Evolutionary conservation across 148 eudicot genomes (phyloP), one percentile per base, ranked within the genome.

Genomic region (Polygonum aviculare): DNA sequence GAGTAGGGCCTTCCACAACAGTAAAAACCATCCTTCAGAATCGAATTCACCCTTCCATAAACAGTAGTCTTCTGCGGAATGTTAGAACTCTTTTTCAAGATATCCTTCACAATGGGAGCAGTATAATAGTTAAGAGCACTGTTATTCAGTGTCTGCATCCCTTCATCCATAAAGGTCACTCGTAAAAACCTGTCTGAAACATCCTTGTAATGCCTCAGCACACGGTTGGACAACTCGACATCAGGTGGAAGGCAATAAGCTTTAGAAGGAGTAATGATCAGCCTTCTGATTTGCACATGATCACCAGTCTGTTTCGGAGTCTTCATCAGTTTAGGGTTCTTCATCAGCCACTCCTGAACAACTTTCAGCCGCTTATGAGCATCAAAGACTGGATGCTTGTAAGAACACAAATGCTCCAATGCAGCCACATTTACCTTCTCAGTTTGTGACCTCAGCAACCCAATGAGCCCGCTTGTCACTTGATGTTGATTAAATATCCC

Each of bases 81-180:
- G 4, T 26, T 26, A 26, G 72, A 65, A 40, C 79, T 80, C 7
- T 85, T 80, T 0, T 92, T 83, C 31, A 26, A 26, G 21, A 88
- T 85, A 12, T 80, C 86, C 76, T 81, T 88, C 47, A 92, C 83
- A 26, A 90, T 94, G 0, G 94, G 87, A 50, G 94, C 83, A 54
- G 84, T 80, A 79, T 88, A 90, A 60, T 59, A 90, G 22, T 82
- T 78, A 39, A 94, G 88, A 49, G 82, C 92, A 69, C 78, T 78
- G 11, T 81, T 76, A 50, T 92, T 92, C 26, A 94, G 82, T 8
- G 79, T 87, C 69, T 83, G 88, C 91, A 89, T 81, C 21, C 93
- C 98, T 75, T 94, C 97, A 75, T 94, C 98, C 93, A 89, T 92
- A 59, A 94, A 94, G 2, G 97, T 88, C 2, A 94, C 98, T 38